Base-by-base conservation (phyloP, 2,329 filamentous ascomycete genomes). In the Fusarium buxicola region DNA sequence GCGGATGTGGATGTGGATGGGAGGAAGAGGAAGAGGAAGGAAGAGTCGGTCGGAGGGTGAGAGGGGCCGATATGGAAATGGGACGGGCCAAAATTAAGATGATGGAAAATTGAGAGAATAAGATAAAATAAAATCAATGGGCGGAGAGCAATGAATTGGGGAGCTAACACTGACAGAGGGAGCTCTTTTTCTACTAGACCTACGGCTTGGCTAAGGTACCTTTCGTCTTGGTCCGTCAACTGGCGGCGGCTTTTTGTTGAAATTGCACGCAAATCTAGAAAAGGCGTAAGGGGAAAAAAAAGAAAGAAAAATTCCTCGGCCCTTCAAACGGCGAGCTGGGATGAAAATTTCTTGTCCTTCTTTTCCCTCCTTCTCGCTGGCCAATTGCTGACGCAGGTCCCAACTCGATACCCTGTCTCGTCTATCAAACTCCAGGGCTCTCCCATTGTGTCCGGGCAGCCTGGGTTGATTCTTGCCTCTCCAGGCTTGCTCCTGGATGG, bases 1-100 rank as follows among this genome's bases (percentile, higher is more conserved):
- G 50, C 52, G 59, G 65, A 65, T 52, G 63, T 58, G 50, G 64
- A 59, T 64, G 30, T 11, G 18, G 31, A 39, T 15, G 43, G 30
- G 35, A 28, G 43, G n/a, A n/a, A 53, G 45, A 47, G 50, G 40
- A 45, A 30, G 48, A 15, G 38, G 52, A 30, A 47, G 27, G 41
- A 47, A 54, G 45, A n/a, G n/a, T 41, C 48, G 43, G 35, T 55
- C 24, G 44, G 41, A 52, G 56, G 40, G 38, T 38, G 34, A 55
- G 34, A 55, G 50, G 41, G 41, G 35, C 51, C 50, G 41, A 46
- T 28, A 28, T 16, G 15, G 11, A 35, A 21, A 35, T 8, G 11
- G 27, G 34, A 48, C 40, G 28, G 11, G 21, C 32, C 12, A 15
- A 53, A 60, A 51, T 63, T 48, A 10, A 49, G 24, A 39, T 35